Base-by-base conservation (phyloP, 2,329 filamentous ascomycete genomes). In the Knufia petricola region DNA sequence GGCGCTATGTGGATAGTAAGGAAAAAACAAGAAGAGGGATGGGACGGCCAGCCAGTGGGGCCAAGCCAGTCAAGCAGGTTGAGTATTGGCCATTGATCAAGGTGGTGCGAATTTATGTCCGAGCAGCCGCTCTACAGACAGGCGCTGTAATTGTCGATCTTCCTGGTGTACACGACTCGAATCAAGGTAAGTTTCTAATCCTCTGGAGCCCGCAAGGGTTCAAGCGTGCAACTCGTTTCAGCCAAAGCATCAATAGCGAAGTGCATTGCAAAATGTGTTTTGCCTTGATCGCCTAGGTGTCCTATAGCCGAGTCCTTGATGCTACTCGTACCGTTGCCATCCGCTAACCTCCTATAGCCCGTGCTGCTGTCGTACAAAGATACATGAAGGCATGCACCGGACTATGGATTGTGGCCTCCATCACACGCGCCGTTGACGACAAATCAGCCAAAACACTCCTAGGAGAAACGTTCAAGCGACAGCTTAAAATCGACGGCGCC, bases 361-460 rank as follows among this genome's bases (percentile, higher is more conserved):
- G 79, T 45, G 70, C 73, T 31, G 72, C 76, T 2, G 73, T 82
- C 19, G 77, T 78, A 1, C 68, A 71, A 37, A 67, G 68, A 0
- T 83, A 83, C 54, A 73, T 81, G 63, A 75, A 81, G 57, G 68
- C 75, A 52, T 82, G 78, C 53, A 75, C 73, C 1, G 70, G 73
- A 2, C 59, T 82, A 0, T 82, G 77, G 76, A 75, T 82, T 46
- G 73, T 81, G n/a, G 76, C 78, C 1, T 76, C 77, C 0, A 82
- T 83, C 49, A 76, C 67, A 28, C 66, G 79, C 10, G 76, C 76
- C 1, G 75, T 82, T 1, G 75, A 81, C 51, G 75, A 80, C 54
- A 77, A 79, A 56, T 70, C 73, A 1, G 76, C 78, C 0, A 75
- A 76, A 50, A 70, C 66, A 0, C 63, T 82, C 1, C 64, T 82